Percentiles rank a stretch among this genome's conserved stretches.
Evolutionary conservation across 179 eudicot genomes (phyloP).

Genomic region (Gypsophila paniculata): DNA sequence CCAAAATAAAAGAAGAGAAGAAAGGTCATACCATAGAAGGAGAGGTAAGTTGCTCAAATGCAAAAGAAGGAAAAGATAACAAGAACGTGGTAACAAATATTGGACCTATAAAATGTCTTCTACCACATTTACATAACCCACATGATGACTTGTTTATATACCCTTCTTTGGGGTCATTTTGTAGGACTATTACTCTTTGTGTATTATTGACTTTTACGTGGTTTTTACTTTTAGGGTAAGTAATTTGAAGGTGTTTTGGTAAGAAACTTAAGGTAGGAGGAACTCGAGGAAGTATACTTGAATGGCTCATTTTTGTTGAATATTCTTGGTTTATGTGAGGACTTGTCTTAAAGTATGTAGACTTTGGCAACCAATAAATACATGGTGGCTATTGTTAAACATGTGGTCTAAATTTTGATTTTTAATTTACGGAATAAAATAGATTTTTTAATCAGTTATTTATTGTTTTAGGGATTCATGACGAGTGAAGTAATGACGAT

Average conservation of each 20-base stretch:
- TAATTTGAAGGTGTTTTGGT: background rate
- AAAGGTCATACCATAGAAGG: conserved; percentile 35
- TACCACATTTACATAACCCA: conserved; percentile 48
- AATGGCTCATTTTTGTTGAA: conserved; percentile 10
- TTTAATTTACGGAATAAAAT: too few relatives aligned
- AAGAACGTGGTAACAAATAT: conserved; percentile 34
- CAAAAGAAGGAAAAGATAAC: conserved; percentile 30
- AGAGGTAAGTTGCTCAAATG: conserved; percentile 12
- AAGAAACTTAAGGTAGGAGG: conserved; percentile 9
- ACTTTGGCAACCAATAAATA: too few relatives aligned
- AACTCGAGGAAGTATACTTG: too few relatives aligned
- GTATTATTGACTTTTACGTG: background rate
- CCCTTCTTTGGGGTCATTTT: too few relatives aligned
- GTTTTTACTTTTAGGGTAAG: background rate
- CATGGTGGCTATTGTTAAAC: too few relatives aligned
- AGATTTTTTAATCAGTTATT: too few relatives aligned
- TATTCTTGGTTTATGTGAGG: background rate
- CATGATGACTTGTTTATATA: background rate
- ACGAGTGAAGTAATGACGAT: too few relatives aligned
- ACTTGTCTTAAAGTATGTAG: background rate
- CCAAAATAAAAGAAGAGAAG: background rate
- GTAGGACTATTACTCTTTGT: background rate
- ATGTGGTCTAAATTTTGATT: too few relatives aligned
- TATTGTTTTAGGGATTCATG: too few relatives aligned
- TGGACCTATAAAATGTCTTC: conserved; percentile 39